A percentile compares a stretch with the other conserved stretches of the same genome.
Evolutionary conservation across 495 filamentous ascomycete species (phyloP).

Genomic region (Thermothielavioides terrestris): DNA sequence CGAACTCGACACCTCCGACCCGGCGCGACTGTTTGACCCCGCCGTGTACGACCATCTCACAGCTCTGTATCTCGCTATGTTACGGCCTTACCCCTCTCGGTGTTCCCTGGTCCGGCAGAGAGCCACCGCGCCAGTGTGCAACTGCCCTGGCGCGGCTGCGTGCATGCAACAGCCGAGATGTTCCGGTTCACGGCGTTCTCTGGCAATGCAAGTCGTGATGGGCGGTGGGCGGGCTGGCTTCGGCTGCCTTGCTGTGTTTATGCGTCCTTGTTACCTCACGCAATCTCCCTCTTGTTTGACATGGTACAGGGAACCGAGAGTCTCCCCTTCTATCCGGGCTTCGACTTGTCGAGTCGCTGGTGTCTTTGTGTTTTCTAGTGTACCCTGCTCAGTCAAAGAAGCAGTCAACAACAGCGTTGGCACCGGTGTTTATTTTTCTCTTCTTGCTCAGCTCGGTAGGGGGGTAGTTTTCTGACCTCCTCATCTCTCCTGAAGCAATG

Average conservation of each 20-base stretch:
- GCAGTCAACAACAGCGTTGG: too few relatives aligned
- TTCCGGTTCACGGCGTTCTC: neutral
- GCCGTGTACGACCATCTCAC: slow-evolving; percentile 12
- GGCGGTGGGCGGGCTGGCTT: too few relatives aligned
- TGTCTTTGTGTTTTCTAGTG: too few relatives aligned
- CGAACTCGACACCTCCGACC: slow-evolving; percentile 8
- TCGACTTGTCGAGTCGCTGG: too few relatives aligned
- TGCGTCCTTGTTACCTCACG: slow-evolving; percentile 5
- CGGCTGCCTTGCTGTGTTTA: neutral
- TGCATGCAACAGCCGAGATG: slow-evolving; percentile 9
- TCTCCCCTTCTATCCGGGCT: too few relatives aligned
- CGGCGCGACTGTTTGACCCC: slow-evolving; percentile 2
- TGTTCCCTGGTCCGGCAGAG: neutral
- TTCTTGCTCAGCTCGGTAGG: too few relatives aligned
- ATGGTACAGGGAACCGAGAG: too few relatives aligned
- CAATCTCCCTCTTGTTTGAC: too few relatives aligned
- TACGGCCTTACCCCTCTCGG: slow-evolving; percentile 20
- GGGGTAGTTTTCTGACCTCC: too few relatives aligned
- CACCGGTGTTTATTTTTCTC: too few relatives aligned
- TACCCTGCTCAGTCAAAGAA: too few relatives aligned
- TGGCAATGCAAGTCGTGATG: slow-evolving; percentile 1
- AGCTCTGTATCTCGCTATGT: neutral
- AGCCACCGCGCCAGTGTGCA: neutral
- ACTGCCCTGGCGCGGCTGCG: slow-evolving; percentile 7
- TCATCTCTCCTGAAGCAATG: too few relatives aligned